phyloP scores from a whole-genome alignment of 2,329 filamentous ascomycete species.

The Plectosphaerella plurivora region DNA sequence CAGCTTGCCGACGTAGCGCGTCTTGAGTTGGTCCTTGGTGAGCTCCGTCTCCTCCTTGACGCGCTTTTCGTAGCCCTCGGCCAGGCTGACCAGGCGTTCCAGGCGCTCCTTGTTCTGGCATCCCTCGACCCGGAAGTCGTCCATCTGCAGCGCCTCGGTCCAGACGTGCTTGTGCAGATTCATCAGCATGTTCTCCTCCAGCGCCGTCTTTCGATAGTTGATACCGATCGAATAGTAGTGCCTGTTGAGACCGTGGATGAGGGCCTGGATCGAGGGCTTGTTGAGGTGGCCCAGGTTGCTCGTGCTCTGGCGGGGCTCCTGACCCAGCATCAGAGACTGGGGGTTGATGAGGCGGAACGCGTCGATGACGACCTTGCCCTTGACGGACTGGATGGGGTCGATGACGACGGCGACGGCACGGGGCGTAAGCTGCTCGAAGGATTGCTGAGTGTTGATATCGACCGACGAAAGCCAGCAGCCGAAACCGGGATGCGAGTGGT shows the following conservation, averaged over 20 bases:
- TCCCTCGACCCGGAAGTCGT: constrained; percentile 84
- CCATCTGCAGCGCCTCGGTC: constrained; percentile 97
- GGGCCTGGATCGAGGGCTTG: constrained; percentile 98
- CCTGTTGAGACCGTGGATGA: constrained; percentile 95
- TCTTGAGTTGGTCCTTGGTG: constrained; percentile 96
- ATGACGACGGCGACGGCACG: constrained; percentile 97
- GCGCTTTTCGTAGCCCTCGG: constrained; percentile 96
- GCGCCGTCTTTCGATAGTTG: constrained; percentile 93
- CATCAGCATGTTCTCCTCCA: constrained; percentile 99
- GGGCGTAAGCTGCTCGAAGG: constrained; percentile 97
- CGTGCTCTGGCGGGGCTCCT: constrained; percentile 95
- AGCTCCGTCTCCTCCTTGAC: constrained; percentile 98
- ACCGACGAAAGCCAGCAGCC: constrained; percentile 98
- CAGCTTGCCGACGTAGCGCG: constrained; percentile 96
- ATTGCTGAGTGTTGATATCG: constrained; percentile 99
- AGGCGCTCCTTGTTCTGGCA: constrained; percentile 83
- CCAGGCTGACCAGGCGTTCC: constrained; percentile 80
- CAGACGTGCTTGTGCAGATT: constrained; percentile 99
- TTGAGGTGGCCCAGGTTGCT: constrained; percentile 97
- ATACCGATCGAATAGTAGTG: constrained; percentile 99
- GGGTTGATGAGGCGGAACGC: constrained; percentile 98
- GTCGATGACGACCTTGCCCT: constrained; percentile 99
- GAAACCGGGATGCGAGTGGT: constrained; percentile 98
- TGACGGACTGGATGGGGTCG: constrained; percentile 97
- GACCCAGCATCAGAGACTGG: constrained; percentile 94